Conservation (phyloP, 225 moss, liverwort and hornwort species). For the Bryum argenteum region DNA sequence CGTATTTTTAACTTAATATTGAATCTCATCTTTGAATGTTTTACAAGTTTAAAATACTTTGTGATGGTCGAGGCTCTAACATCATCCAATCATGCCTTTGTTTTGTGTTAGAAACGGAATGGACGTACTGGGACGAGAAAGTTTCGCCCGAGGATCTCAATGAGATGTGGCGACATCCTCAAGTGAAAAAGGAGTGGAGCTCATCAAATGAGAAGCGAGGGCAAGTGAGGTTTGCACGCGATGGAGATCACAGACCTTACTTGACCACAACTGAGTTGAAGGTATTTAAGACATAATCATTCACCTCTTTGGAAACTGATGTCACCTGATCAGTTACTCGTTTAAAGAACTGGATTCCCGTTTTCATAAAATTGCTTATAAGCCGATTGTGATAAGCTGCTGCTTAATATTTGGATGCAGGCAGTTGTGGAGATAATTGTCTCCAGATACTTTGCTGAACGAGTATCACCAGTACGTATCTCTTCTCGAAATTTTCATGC, state of each 20-base stretch:
- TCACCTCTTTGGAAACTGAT: constrained; percentile 3
- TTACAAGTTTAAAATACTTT: neutral
- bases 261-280: constrained; percentile 81
- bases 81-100: constrained; percentile 11
- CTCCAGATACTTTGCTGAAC: constrained; percentile 70
- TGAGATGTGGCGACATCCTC: constrained; percentile 79
- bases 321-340: constrained; percentile 12
- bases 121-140: constrained; percentile 97
- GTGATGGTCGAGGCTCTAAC: constrained; percentile 12
- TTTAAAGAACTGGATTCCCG: neutral
- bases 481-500: constrained; percentile 22
- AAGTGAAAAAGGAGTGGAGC: constrained; percentile 86
- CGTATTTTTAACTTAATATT: too few species aligned
- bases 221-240: constrained; percentile 94
- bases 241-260: constrained; percentile 74
- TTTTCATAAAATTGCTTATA: constrained; percentile 9
- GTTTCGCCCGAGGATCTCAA: constrained; percentile 65
- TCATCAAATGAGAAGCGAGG: constrained; percentile 79
- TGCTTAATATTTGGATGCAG: constrained; percentile 48
- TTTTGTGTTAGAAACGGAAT: constrained; percentile 61
- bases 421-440: constrained; percentile 73
- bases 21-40: neutral
- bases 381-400: constrained; percentile 22
- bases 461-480: constrained; percentile 74
- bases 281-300: constrained; percentile 41